A percentile compares a stretch with the other conserved stretches of the same genome.
Evolutionary conservation across 768 basidiomycete genomes (phyloP).

Genomic region (Cystoderma amianthinum): DNA sequence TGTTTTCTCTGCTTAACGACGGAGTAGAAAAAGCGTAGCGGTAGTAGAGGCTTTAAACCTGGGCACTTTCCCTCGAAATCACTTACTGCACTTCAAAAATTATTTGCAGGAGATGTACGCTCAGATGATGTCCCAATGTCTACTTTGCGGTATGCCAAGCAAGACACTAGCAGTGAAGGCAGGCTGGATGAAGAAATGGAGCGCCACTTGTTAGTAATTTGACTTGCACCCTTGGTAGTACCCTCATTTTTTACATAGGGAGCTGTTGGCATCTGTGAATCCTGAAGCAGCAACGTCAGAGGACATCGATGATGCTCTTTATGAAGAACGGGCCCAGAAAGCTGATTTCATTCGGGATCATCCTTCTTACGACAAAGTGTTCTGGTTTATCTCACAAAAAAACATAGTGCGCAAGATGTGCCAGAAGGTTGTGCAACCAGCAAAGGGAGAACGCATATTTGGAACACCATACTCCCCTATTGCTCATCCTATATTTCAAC

Average conservation of each 20-base stretch:
- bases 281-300: constrained; percentile 40
- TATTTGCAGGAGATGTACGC: constrained; percentile 54
- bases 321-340: constrained; percentile 69
- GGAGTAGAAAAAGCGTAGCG: constrained; percentile 15
- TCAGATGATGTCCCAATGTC: constrained; percentile 53
- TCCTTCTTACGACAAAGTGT: constrained; percentile 83
- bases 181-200: constrained; percentile 59
- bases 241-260: constrained; percentile 31
- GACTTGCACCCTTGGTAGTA: neutral
- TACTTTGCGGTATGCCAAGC: constrained; percentile 38
- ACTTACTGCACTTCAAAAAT: constrained; percentile 50
- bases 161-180: constrained; percentile 19
- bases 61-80: constrained; percentile 52
- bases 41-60: constrained; percentile 23
- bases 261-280: constrained; percentile 60
- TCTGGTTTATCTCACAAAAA: constrained; percentile 85
- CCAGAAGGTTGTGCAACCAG: constrained; percentile 78
- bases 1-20: neutral
- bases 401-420: constrained; percentile 67
- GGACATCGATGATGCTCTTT: constrained; percentile 52
- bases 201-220: constrained; percentile 65
- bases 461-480: constrained; percentile 64
- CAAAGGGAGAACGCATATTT: constrained; percentile 81
- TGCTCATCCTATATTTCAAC: constrained; percentile 67
- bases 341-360: constrained; percentile 86